Percentiles rank a stretch among this genome's conserved stretches.
These are phyloP conservation scores for Saprolegnia diclina DNA, from an alignment of 352 stramenopile species.

Conservation along the genomic window DNA sequence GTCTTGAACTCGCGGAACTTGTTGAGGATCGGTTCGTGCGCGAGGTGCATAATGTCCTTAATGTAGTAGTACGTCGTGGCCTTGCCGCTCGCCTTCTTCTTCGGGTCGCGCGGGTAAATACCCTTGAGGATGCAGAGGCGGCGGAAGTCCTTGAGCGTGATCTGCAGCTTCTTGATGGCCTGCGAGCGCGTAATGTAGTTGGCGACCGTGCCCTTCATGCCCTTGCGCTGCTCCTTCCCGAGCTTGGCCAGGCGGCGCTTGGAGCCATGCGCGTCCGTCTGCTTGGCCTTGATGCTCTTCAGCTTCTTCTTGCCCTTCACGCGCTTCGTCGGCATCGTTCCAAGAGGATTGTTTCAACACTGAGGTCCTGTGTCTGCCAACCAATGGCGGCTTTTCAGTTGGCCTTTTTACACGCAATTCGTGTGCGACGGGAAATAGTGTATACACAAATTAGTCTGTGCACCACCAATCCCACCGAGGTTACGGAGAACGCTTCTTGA, in stretches of 20 bases:
- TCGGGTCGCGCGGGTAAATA: constrained; percentile 97
- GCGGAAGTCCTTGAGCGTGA: constrained; percentile 98
- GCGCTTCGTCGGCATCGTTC: constrained; percentile 77
- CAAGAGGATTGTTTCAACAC: not conserved
- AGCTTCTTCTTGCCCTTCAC: constrained; percentile 88
- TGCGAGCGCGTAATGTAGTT: constrained; percentile 96
- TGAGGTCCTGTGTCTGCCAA: not conserved
- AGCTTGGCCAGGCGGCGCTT: constrained; percentile 77
- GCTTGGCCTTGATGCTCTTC: constrained; percentile 87
- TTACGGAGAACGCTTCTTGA: too few relatives aligned
- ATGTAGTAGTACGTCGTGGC: constrained; percentile 99
- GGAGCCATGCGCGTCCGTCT: constrained; percentile 76
- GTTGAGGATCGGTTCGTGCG: constrained; percentile 97
- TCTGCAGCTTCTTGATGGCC: constrained; percentile 92
- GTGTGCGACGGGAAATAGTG: not conserved
- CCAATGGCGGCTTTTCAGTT: not conserved
- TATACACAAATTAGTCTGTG: not conserved
- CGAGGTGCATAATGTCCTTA: constrained; percentile 97
- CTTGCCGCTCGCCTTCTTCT: constrained; percentile 86
- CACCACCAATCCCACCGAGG: too few relatives aligned
- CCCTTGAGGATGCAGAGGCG: constrained; percentile 99
- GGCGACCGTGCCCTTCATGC: constrained; percentile 70
- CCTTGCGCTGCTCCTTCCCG: constrained; percentile 81
- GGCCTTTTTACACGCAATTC: not conserved
- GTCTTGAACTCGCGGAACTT: constrained; percentile 98